Percentiles rank a stretch among this genome's conserved stretches.
These are phyloP conservation scores for Agapanthus africanus DNA, from an alignment of 106 monocot species.

Conservation along the genomic window DNA sequence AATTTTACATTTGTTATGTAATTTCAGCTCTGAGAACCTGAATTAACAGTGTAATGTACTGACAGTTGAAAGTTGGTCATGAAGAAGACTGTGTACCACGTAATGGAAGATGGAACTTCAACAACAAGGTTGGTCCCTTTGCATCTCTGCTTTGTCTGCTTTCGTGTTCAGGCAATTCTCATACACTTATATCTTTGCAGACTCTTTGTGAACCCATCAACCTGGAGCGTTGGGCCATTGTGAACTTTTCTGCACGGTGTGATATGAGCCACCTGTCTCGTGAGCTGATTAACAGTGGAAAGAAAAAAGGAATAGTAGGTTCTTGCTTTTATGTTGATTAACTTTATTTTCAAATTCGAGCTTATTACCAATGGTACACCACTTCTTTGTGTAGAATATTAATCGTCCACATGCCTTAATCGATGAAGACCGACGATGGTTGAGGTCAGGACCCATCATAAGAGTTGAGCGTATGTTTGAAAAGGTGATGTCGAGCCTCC, in stretches of 20 bases:
- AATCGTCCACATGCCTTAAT: slow-evolving; percentile 44
- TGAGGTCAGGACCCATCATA: slow-evolving; percentile 37
- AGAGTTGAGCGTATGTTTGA: slow-evolving; percentile 74
- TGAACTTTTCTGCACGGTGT: slow-evolving; percentile 72
- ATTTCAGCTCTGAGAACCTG: neutral
- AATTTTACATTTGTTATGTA: neutral
- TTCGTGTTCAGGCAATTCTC: neutral
- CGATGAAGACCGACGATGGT: slow-evolving; percentile 53
- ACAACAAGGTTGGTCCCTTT: slow-evolving; percentile 48
- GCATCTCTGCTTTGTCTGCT: neutral
- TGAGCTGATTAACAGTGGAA: slow-evolving; percentile 66
- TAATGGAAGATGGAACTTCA: slow-evolving; percentile 84
- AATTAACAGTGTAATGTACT: neutral
- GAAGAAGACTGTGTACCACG: slow-evolving; percentile 45
- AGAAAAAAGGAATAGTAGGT: slow-evolving; percentile 76
- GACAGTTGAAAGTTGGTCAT: slow-evolving; percentile 60
- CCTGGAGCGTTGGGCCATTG: slow-evolving; percentile 65
- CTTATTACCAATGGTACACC: neutral
- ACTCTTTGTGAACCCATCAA: slow-evolving; percentile 30
- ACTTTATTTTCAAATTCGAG: neutral
- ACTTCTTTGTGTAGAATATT: slow-evolving; percentile 32
- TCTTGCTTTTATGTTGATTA: neutral
- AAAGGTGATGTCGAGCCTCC: slow-evolving; percentile 28
- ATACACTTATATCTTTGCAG: slow-evolving; percentile 22
- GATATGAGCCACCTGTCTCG: slow-evolving; percentile 63